phyloP scores from a whole-genome alignment of 345 rosid species.

The Sisymbrium altissimum region DNA sequence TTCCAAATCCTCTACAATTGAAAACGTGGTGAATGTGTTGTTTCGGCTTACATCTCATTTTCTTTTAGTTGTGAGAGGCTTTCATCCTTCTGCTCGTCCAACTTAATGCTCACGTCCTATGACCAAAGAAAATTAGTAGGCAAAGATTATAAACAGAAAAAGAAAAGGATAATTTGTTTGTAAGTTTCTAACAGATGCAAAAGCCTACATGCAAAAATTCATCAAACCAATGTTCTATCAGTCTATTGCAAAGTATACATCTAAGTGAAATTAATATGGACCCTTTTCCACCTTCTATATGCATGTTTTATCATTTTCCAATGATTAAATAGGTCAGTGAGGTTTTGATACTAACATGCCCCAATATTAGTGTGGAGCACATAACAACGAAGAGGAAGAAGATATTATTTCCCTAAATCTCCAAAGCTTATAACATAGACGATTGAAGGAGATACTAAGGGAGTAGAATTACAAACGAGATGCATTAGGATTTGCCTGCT shows the following conservation, averaged over 20 bases:
- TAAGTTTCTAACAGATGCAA: neutral
- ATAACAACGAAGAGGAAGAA: neutral
- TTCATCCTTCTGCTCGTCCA: conserved; percentile 89
- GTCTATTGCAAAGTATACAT: neutral
- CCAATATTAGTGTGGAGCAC: neutral
- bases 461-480: neutral
- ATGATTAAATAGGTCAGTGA: neutral
- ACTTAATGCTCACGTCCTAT: conserved; percentile 84
- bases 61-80: conserved; percentile 79
- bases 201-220: neutral
- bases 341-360: neutral
- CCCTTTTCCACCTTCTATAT: neutral
- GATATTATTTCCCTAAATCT: neutral
- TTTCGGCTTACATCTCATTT: conserved; percentile 77
- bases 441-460: neutral
- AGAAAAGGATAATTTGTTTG: neutral
- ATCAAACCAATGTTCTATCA: neutral
- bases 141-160: neutral
- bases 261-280: neutral
- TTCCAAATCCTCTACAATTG: neutral
- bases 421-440: neutral
- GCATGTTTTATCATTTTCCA: neutral
- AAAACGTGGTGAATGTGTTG: neutral
- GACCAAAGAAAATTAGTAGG: conserved; percentile 17
- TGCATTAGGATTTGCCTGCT: neutral